Evolutionary conservation across 192 early-diverging fungal species (phyloP).

Genomic region (Thoreauomyces humboldtii): DNA sequence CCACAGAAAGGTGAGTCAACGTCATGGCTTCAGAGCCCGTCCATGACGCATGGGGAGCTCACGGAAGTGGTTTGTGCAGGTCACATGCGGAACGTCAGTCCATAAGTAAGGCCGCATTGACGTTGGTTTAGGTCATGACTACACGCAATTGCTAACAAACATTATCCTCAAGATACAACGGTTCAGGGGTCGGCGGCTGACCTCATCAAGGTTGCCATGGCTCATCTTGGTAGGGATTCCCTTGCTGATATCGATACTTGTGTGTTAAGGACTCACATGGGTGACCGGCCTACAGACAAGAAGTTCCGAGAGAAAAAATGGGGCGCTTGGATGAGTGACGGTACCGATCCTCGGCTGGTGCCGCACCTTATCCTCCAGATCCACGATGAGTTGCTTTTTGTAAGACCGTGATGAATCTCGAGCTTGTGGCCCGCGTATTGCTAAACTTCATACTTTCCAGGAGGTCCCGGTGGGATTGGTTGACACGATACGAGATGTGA

Average conservation of each 20-base stretch:
- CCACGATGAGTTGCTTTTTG: slow-evolving; percentile 38
- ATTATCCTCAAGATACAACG: slow-evolving; percentile 38
- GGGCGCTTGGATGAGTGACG: slow-evolving; percentile 15
- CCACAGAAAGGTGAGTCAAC: slow-evolving; percentile 19
- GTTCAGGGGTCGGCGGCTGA: slow-evolving; percentile 41
- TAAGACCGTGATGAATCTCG: too few species aligned
- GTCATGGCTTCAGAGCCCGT: neutral
- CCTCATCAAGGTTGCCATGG: slow-evolving; percentile 21
- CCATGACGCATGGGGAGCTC: too few species aligned
- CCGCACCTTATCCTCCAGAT: slow-evolving; percentile 36
- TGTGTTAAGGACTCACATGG: neutral
- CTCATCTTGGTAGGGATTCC: neutral
- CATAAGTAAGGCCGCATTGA: slow-evolving; percentile 29
- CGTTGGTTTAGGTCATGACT: too few species aligned
- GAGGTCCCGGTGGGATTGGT: neutral
- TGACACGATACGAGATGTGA: neutral
- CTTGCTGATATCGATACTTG: neutral
- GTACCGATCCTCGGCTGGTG: neutral
- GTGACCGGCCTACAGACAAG: neutral
- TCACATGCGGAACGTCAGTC: slow-evolving; percentile 39
- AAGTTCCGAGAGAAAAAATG: slow-evolving; percentile 10
- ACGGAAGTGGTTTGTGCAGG: too few species aligned
- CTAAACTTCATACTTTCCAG: neutral
- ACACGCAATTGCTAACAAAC: too few species aligned
- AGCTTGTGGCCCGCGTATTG: neutral